A percentile compares a stretch with the other conserved stretches of the same genome.
Conservation (phyloP, 163 green algal genomes). For the Prototheca stagnorum region DNA sequence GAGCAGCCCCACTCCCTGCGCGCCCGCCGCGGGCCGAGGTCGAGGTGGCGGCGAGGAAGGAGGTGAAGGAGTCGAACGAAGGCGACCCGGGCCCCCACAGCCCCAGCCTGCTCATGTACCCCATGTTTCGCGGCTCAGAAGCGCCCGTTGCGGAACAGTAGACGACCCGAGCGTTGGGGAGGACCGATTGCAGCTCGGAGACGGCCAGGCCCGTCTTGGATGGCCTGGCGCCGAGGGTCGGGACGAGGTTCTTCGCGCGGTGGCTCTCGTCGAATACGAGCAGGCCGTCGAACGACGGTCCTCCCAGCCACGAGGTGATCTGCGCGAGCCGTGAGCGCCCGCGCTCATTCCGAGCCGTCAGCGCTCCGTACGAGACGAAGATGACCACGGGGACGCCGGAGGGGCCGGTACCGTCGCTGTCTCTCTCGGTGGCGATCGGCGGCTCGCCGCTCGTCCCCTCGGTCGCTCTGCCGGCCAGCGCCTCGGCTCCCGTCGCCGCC, state of each 20-base stretch:
- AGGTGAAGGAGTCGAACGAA: constrained; percentile 25
- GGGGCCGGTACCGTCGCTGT: too few relatives aligned
- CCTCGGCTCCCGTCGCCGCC: too few relatives aligned
- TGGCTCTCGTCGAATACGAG: constrained; percentile 69
- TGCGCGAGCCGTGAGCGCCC: constrained; percentile 47
- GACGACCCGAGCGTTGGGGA: constrained; percentile 60
- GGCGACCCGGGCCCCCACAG: constrained; percentile 31
- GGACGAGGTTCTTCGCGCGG: constrained; percentile 55
- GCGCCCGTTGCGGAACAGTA: constrained; percentile 74
- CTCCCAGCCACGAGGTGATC: constrained; percentile 61
- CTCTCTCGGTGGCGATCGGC: too few relatives aligned
- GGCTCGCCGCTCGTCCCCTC: too few relatives aligned
- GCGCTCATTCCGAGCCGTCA: constrained; percentile 29
- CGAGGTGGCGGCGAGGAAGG: constrained; percentile 30
- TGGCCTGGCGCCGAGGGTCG: constrained; percentile 9
- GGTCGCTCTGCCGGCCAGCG: too few relatives aligned
- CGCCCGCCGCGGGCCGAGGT: constrained; percentile 1
- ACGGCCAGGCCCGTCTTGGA: constrained; percentile 42
- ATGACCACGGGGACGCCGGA: too few relatives aligned
- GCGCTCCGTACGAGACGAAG: constrained; percentile 65
- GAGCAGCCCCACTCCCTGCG: too few relatives aligned
- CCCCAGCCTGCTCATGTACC: constrained; percentile 47
- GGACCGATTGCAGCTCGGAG: constrained; percentile 33
- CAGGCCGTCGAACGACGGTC: constrained; percentile 51
- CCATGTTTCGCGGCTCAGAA: constrained; percentile 42